These are phyloP conservation scores for Ogataea corticis DNA, from an alignment of 805 yeast genomes.

Conservation along the genomic window DNA sequence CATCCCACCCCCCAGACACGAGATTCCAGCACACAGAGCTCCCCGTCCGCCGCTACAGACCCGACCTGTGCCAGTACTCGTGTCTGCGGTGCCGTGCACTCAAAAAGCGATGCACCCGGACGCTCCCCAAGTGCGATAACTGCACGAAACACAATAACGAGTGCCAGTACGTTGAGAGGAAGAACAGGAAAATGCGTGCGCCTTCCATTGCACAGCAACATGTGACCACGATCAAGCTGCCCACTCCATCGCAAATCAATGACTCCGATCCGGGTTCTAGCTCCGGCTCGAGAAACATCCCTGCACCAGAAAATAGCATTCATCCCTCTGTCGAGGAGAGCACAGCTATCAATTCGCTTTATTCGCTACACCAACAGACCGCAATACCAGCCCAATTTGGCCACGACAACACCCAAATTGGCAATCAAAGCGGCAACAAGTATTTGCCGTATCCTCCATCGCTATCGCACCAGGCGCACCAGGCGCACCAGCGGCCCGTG, in stretches of 20 bases:
- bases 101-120: slow-evolving; percentile 51
- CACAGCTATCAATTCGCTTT: slow-evolving; percentile 17
- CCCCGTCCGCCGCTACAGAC: neutral
- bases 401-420: neutral
- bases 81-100: slow-evolving; percentile 49
- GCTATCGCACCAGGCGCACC: too few relatives aligned
- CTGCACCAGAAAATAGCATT: neutral
- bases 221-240: neutral
- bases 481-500: too few relatives aligned
- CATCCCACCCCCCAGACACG: too few relatives aligned
- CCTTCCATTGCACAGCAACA: too few relatives aligned
- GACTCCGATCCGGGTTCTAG: neutral
- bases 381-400: slow-evolving; percentile 1
- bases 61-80: slow-evolving; percentile 29
- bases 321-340: slow-evolving; percentile 15
- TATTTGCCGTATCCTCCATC: too few relatives aligned
- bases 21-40: neutral
- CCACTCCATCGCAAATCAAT: neutral
- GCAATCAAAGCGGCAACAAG: neutral
- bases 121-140: slow-evolving; percentile 43
- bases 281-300: neutral
- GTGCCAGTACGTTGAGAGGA: slow-evolving; percentile 46
- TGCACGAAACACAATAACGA: slow-evolving; percentile 39
- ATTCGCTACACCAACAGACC: slow-evolving; percentile 18
- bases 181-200: slow-evolving; percentile 25